Evolutionary conservation across 2,329 filamentous ascomycete species (phyloP), one percentile per base, ranked within the genome.

Genomic region (Nannizziopsis barbatae): DNA sequence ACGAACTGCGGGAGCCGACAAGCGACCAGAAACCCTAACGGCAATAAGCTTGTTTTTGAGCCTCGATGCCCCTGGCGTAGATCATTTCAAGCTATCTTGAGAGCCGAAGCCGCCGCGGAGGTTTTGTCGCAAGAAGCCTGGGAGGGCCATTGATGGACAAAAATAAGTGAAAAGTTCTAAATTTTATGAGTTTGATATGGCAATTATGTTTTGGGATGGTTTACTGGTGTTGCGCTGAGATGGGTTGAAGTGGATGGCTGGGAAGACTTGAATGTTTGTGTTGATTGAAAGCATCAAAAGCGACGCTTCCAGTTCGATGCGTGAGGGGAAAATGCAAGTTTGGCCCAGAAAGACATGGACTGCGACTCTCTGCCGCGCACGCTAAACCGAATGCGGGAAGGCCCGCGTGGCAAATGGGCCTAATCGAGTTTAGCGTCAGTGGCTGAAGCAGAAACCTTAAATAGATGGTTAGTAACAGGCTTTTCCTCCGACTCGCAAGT

Each of bases 41-140:
- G 43, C 56, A 57, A 61, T 62, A 61, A 63, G 60, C 60, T 63
- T 63, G 50, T 55, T 57, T 52, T 53, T 50, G 36, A 45, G 41
- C 49, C 45, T 42, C 45, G 2, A 1, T 47, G 45, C 31, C 47
- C 45, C 50, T 55, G 52, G 50, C 43, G 52, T 46, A 43, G 52
- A 53, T 53, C 49, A 37, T 33, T 17, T n/a, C 12, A 5, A 47
- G 45, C 45, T 47, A 22, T 37, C 47, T 27, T 49, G 47, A 43
- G 18, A 32, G 33, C 15, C 10, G 22, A 38, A 14, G 40, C 18
- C 14, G 15, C 11, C 20, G 30, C 8, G 15, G 8, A 15, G 18
- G 32, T 38, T n/a, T 30, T 22, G 30, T 10, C 12, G 15, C n/a
- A 30, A 12, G 35, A 22, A 14, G 5, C 12, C 3, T 37, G 12